Evolutionary conservation across 257 asterid genomes (phyloP).

Genomic region (Solanum pinnatisectum): DNA sequence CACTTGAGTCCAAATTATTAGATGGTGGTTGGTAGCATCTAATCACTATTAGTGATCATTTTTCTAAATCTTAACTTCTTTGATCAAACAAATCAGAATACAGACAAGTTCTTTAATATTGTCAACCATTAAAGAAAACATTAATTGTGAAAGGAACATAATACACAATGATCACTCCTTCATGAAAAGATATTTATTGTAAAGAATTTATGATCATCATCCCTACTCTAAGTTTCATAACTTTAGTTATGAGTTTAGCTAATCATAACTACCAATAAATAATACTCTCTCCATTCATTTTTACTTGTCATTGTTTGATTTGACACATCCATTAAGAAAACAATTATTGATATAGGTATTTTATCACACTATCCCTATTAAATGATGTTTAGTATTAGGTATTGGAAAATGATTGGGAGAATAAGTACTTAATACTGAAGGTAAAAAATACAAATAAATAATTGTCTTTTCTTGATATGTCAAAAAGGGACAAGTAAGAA

Average conservation of each 20-base stretch:
- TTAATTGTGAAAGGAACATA: neutral
- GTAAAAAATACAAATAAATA: too few relatives aligned
- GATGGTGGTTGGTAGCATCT: too few relatives aligned
- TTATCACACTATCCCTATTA: neutral
- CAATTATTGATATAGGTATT: neutral
- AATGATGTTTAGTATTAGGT: too few relatives aligned
- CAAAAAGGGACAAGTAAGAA: neutral
- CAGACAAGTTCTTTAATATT: too few relatives aligned
- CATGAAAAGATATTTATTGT: neutral
- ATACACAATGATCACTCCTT: neutral
- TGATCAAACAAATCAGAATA: too few relatives aligned
- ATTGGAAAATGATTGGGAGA: neutral
- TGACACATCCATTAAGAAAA: neutral
- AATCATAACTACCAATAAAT: neutral
- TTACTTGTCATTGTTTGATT: neutral
- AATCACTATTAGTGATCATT: too few relatives aligned
- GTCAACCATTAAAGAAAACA: too few relatives aligned
- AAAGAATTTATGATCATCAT: neutral
- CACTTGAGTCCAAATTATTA: too few relatives aligned
- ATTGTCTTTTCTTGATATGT: neutral
- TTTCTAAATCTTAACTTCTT: too few relatives aligned
- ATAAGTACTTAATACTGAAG: neutral
- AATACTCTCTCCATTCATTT: too few relatives aligned
- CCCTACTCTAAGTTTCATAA: neutral
- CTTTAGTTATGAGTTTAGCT: neutral